Evolutionary conservation across 208 protist species (phyloP).

Genomic region (Trypanosoma rangeli): DNA sequence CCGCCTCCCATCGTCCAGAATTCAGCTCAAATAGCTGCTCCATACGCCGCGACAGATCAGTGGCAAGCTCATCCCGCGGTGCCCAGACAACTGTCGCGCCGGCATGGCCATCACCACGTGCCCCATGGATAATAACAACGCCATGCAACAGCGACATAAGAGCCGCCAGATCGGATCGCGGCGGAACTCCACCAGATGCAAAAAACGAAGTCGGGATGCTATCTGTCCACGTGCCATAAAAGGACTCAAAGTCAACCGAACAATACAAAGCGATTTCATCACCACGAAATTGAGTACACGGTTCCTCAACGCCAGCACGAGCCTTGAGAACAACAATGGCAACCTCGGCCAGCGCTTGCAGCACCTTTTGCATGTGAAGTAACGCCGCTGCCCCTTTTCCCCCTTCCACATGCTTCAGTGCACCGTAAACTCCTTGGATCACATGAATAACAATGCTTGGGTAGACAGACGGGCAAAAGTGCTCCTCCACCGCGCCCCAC

Average conservation of each 20-base stretch:
- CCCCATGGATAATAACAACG: slow-evolving; percentile 28
- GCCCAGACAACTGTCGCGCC: slow-evolving; percentile 43
- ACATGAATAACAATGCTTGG: slow-evolving; percentile 51
- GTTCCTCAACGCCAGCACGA: background rate
- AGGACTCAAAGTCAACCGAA: slow-evolving; percentile 38
- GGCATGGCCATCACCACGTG: slow-evolving; percentile 7
- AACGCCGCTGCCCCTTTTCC: slow-evolving; percentile 10
- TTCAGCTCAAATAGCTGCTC: slow-evolving; percentile 54
- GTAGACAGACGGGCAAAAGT: slow-evolving; percentile 60
- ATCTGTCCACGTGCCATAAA: slow-evolving; percentile 35
- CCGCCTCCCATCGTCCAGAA: slow-evolving; percentile 44
- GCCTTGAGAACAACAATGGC: slow-evolving; percentile 24
- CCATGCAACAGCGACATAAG: slow-evolving; percentile 42
- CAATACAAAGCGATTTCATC: slow-evolving; percentile 6
- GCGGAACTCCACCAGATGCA: slow-evolving; percentile 19
- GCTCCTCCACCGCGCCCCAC: slow-evolving; percentile 31
- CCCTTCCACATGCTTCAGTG: background rate
- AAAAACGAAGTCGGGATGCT: slow-evolving; percentile 40
- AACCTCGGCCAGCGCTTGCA: slow-evolving; percentile 45
- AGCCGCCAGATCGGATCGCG: slow-evolving; percentile 9
- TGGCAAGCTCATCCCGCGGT: slow-evolving; percentile 40
- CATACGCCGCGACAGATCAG: slow-evolving; percentile 40
- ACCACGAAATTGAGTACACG: background rate
- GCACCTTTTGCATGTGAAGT: slow-evolving; percentile 32
- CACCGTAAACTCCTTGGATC: slow-evolving; percentile 50